Conservation (phyloP, 2,329 filamentous ascomycete species). For the Hymenoscyphus fraxineus region DNA sequence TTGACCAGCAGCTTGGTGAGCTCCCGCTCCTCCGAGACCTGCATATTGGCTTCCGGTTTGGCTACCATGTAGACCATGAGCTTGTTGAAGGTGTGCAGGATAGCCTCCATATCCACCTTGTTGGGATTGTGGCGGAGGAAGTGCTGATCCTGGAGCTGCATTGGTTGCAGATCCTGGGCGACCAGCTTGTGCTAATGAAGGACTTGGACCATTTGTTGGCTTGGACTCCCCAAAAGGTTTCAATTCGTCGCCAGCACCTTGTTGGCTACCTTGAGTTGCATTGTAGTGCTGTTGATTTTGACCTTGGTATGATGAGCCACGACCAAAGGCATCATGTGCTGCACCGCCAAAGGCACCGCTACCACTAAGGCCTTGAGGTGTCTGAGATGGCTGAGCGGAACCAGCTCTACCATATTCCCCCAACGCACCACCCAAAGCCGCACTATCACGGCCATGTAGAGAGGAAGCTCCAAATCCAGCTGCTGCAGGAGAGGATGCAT, state of each 20-base stretch:
- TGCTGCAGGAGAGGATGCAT: conserved; percentile 34
- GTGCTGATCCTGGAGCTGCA: conserved; percentile 32
- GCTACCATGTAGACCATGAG: conserved; percentile 35
- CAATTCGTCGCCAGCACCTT: conserved; percentile 34
- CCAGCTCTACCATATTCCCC: conserved; percentile 36
- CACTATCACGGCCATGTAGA: conserved; percentile 35
- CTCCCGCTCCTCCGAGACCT: conserved; percentile 46
- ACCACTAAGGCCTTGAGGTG: conserved; percentile 33
- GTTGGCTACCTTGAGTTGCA: conserved; percentile 32
- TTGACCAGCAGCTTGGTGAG: conserved; percentile 42
- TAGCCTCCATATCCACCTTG: conserved; percentile 36
- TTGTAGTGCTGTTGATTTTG: conserved; percentile 33
- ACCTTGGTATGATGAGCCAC: conserved; percentile 35
- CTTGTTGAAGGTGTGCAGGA: conserved; percentile 35
- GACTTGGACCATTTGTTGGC: conserved; percentile 35
- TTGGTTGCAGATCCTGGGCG: conserved; percentile 38
- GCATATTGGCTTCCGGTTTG: conserved; percentile 36
- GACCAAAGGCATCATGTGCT: conserved; percentile 35
- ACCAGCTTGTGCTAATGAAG: conserved; percentile 35
- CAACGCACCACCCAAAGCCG: conserved; percentile 31
- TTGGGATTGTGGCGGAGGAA: conserved; percentile 35
- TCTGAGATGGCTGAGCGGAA: conserved; percentile 34
- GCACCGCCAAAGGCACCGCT: conserved; percentile 32
- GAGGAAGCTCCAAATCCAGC: conserved; percentile 33
- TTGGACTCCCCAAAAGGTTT: conserved; percentile 38